Conservation (phyloP, 1,284 basidiomycete species). For the Peniophora sp. region DNA sequence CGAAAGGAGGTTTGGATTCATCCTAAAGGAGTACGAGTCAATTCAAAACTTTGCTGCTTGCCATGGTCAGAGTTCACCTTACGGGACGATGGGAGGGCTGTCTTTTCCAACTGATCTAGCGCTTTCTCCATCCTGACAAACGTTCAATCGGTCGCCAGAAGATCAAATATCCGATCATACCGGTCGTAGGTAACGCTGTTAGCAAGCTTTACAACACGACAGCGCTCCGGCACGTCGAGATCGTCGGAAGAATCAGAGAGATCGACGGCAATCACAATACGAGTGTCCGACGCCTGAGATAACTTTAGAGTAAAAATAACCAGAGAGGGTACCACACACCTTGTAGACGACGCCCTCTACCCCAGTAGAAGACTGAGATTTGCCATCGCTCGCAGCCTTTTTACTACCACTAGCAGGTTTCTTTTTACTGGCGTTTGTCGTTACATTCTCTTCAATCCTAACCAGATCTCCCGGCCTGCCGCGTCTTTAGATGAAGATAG, state of each 20-base stretch:
- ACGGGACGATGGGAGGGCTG: conserved; percentile 19
- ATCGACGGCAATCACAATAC: conserved; percentile 72
- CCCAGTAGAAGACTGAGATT: conserved; percentile 23
- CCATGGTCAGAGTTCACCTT: conserved; percentile 7
- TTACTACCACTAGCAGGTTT: conserved; percentile 31
- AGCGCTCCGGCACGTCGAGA: conserved; percentile 76
- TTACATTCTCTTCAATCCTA: conserved; percentile 67
- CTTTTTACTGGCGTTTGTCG: conserved; percentile 30
- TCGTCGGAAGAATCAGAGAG: conserved; percentile 54
- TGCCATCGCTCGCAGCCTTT: conserved; percentile 29
- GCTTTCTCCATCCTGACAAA: conserved; percentile 74
- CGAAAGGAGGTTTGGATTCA: conserved; percentile 14
- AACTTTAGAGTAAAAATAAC: background rate
- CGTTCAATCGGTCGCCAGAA: background rate
- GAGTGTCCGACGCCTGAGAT: conserved; percentile 63
- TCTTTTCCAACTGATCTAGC: conserved; percentile 55
- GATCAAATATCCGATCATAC: conserved; percentile 25
- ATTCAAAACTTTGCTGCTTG: too few relatives aligned
- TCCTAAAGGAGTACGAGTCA: background rate
- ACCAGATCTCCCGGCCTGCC: conserved; percentile 63
- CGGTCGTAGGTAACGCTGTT: conserved; percentile 91
- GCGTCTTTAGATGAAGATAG: background rate
- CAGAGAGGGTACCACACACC: conserved; percentile 26
- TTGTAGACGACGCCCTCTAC: conserved; percentile 81
- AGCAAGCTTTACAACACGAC: conserved; percentile 81